Conservation (phyloP, 352 stramenopile genomes). For the Plasmopara viticola region DNA sequence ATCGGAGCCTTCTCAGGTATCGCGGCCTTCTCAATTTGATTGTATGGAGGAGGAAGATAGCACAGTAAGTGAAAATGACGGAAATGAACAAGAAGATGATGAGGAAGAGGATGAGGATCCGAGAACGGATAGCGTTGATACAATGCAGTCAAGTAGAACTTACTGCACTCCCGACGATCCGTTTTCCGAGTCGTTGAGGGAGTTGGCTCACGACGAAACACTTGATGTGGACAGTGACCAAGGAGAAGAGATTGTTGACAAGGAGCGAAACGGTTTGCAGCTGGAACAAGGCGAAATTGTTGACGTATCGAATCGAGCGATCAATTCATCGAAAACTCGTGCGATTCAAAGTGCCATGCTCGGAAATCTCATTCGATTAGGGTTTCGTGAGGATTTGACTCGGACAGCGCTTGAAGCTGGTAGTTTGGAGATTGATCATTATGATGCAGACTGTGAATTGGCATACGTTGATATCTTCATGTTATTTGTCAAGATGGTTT, state of each 20-base stretch:
- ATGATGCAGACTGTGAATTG: constrained; percentile 63
- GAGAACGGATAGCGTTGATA: constrained; percentile 7
- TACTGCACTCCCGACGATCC: constrained; percentile 8
- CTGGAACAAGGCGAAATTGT: constrained; percentile 10
- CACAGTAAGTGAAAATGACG: constrained; percentile 24
- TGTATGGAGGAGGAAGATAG: constrained; percentile 15
- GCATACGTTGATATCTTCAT: constrained; percentile 82
- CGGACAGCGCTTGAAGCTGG: constrained; percentile 49
- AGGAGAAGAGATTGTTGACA: constrained; percentile 4
- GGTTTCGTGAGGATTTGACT: constrained; percentile 40
- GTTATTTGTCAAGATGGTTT: constrained; percentile 65
- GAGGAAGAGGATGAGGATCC: constrained; percentile 9
- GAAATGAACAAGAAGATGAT: constrained; percentile 15
- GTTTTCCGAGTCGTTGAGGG: constrained; percentile 1
- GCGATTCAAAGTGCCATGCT: constrained; percentile 57
- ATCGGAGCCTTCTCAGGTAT: constrained; percentile 1
- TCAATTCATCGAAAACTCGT: constrained; percentile 59
- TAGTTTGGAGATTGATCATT: constrained; percentile 57
- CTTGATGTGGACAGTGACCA: constrained; percentile 4
- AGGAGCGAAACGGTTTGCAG: constrained; percentile 2
- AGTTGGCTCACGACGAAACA: constrained; percentile 1
- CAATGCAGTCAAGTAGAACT: constrained; percentile 4
- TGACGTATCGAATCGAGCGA: constrained; percentile 43
- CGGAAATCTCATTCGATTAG: constrained; percentile 36
- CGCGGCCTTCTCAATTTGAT: constrained; percentile 6